Evolutionary conservation across 2,329 filamentous ascomycete genomes (phyloP).

Genomic region (Aspergillus ruber): DNA sequence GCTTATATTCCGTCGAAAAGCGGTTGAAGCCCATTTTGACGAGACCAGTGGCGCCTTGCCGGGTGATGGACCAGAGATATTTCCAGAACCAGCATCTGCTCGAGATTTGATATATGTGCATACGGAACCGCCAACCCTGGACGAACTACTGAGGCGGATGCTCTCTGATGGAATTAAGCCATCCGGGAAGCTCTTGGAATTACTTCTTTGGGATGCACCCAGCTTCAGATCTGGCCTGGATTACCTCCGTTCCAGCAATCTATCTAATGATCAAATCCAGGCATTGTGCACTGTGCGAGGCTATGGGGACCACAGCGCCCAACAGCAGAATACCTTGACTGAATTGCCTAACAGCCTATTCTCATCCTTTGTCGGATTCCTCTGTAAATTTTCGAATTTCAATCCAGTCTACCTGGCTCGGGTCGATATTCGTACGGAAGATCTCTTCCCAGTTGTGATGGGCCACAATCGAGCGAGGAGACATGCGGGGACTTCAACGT

Average conservation of each 20-base stretch:
- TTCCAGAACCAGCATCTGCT: constrained; percentile 50
- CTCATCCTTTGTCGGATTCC: constrained; percentile 38
- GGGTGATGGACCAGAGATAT: constrained; percentile 51
- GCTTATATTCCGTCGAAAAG: constrained; percentile 36
- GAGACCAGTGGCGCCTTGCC: constrained; percentile 35
- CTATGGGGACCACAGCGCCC: constrained; percentile 8
- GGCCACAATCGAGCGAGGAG: constrained; percentile 3
- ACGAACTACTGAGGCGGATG: constrained; percentile 49
- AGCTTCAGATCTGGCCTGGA: constrained; percentile 36
- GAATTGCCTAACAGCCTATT: constrained; percentile 33
- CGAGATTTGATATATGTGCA: constrained; percentile 53
- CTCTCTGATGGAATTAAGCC: constrained; percentile 38
- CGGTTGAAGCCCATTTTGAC: constrained; percentile 16
- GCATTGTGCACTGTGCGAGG: constrained; percentile 22
- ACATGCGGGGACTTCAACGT: constrained; percentile 7
- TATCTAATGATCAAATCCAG: constrained; percentile 27
- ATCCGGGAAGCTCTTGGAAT: constrained; percentile 38
- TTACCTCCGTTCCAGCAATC: constrained; percentile 34
- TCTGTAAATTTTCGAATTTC: constrained; percentile 28
- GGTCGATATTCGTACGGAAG: constrained; percentile 11
- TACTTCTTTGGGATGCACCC: constrained; percentile 43
- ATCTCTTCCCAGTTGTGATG: constrained; percentile 25
- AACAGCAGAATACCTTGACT: constrained; percentile 16
- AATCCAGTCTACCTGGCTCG: constrained; percentile 6
- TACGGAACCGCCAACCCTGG: constrained; percentile 46